Base-by-base conservation (phyloP, 768 basidiomycete genomes). In the Termitomyces sp. region DNA sequence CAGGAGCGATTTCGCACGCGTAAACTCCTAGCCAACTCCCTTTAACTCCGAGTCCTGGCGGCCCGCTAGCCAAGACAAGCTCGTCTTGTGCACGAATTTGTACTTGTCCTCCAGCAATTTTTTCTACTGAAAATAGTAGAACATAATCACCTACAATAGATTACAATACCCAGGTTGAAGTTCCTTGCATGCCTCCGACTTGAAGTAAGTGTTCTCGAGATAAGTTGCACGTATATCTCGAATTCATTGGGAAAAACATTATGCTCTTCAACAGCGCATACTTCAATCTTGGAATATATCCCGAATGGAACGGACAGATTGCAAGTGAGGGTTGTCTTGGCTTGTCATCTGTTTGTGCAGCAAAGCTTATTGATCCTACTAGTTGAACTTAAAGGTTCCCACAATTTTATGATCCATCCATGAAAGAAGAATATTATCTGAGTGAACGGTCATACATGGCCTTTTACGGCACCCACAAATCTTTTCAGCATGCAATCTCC, bases 221-320 rank as follows among this genome's bases (percentile, higher is more conserved):
- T 6, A 50, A 20, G 33, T 50, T 50, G 27, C 27, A 27, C 4
- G 27, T 7, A 15, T 20, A 31, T 33, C 48, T 49, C 8, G 5
- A 33, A n/a, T 31, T 34, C 18, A 34, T n/a, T 13, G 49, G 33
- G 34, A 34, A 20, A 31, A 50, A 34, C 20, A 34, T 20, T 15
- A 45, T 45, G 20, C 20, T 22, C 20, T 20, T 44, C 18, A 20
- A 31, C 31, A 33, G 6, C 20, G 12, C 9, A 45, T 6, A 4
- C 20, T 20, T 13, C 13, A 37, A 47, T 47, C 24, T 9, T 15
- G 7, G 30, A 49, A 36, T 15, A 27, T 54, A 39, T n/a, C 55
- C 66, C 66, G 66, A 67, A 65, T 58, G 33, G 50, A 47, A 52
- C 66, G 66, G 66, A 48, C 54, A 46, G 20, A 54, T n/a, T 41